phyloP scores from a whole-genome alignment of 306 rosid species.

The Potentilla sterilis region DNA sequence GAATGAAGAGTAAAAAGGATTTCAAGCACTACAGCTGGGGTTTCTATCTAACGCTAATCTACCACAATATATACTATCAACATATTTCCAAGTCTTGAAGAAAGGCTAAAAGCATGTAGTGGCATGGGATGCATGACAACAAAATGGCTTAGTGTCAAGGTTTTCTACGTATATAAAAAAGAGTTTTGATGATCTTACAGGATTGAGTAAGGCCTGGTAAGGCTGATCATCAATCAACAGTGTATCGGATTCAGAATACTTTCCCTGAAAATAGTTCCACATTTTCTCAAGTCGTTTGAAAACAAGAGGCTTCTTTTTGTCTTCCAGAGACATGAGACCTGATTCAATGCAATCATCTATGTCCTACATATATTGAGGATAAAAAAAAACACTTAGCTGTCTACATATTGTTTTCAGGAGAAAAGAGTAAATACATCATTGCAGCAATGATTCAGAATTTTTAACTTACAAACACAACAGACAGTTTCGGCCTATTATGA shows the following conservation, averaged over 20 bases:
- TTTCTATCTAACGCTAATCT: too few species aligned
- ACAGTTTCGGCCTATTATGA: neutral
- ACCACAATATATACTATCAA: too few species aligned
- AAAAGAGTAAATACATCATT: neutral
- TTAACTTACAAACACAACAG: slow-evolving; percentile 32
- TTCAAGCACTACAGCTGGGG: too few species aligned
- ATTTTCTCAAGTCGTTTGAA: neutral
- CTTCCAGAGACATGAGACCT: neutral
- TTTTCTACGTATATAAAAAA: too few species aligned
- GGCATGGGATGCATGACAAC: too few species aligned
- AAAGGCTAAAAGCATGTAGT: too few species aligned
- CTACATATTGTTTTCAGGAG: neutral
- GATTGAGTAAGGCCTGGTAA: slow-evolving; percentile 10
- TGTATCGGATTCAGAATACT: slow-evolving; percentile 2
- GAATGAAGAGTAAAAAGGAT: too few species aligned
- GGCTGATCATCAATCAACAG: slow-evolving; percentile 4
- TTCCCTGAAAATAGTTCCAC: neutral
- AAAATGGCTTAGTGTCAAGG: too few species aligned
- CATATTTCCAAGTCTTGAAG: too few species aligned
- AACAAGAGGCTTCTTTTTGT: neutral
- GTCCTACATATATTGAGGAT: neutral
- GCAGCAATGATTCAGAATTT: neutral
- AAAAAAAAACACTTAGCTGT: neutral
- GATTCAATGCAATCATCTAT: neutral
- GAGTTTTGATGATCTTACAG: neutral